phyloP scores from a whole-genome alignment of 2,329 filamentous ascomycete genomes.

The Fusarium brachygibbosum region DNA sequence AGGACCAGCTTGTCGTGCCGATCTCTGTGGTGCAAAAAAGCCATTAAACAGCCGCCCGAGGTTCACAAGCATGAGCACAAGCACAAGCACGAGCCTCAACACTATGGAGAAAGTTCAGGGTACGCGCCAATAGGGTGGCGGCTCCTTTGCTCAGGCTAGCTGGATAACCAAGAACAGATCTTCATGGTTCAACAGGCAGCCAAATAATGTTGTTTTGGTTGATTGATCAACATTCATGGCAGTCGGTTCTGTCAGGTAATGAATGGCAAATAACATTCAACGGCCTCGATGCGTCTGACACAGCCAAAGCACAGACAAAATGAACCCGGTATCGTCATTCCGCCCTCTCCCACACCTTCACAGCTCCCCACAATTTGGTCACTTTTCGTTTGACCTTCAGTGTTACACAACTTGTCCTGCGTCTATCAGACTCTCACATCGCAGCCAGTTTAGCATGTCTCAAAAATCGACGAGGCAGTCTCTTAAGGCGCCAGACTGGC shows the following conservation, averaged over 20 bases:
- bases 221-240: slow-evolving; percentile 8
- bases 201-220: not conserved
- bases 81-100: slow-evolving; percentile 36
- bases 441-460: slow-evolving; percentile 16
- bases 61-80: slow-evolving; percentile 24
- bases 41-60: slow-evolving; percentile 18
- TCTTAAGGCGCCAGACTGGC: slow-evolving; percentile 1
- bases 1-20: slow-evolving; percentile 7
- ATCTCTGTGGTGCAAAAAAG: slow-evolving; percentile 22
- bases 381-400: slow-evolving; percentile 26
- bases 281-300: slow-evolving; percentile 7
- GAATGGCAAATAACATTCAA: slow-evolving; percentile 23
- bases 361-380: slow-evolving; percentile 34
- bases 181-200: not conserved
- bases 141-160: not conserved
- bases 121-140: slow-evolving; percentile 21
- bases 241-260: slow-evolving; percentile 19
- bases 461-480: slow-evolving; percentile 13
- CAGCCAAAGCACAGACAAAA: slow-evolving; percentile 28
- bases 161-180: not conserved
- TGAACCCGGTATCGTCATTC: slow-evolving; percentile 26
- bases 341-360: slow-evolving; percentile 25
- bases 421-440: slow-evolving; percentile 6
- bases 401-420: slow-evolving; percentile 26
- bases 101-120: slow-evolving; percentile 12